These are phyloP conservation scores for Globisporangium irregulare DNA, from an alignment of 352 stramenopile species.

Conservation along the genomic window DNA sequence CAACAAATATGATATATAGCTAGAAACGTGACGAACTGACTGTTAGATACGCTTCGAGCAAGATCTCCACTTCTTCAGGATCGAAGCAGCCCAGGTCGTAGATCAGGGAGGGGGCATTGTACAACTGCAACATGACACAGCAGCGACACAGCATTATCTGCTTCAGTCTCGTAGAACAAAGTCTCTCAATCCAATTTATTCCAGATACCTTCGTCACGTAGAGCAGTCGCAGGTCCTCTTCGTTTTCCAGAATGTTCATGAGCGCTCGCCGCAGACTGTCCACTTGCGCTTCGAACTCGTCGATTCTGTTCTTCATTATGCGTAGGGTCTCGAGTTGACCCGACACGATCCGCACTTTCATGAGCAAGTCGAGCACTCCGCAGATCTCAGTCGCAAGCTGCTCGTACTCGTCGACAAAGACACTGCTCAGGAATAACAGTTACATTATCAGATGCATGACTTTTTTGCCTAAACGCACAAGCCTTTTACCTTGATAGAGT, in stretches of 20 bases:
- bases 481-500: slow-evolving; percentile 2
- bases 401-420: slow-evolving; percentile 6
- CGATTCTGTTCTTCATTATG: slow-evolving; percentile 67
- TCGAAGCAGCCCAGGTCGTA: slow-evolving; percentile 14
- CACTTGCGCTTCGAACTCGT: slow-evolving; percentile 71
- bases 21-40: background rate
- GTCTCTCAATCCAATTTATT: too few species aligned
- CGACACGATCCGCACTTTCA: slow-evolving; percentile 41
- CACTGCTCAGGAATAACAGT: background rate
- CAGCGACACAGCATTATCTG: background rate
- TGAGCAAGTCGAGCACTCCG: slow-evolving; percentile 45
- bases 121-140: slow-evolving; percentile 30
- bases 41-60: slow-evolving; percentile 16
- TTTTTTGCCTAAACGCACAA: background rate
- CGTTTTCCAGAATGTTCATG: slow-evolving; percentile 67
- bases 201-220: slow-evolving; percentile 36
- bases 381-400: slow-evolving; percentile 9
- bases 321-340: slow-evolving; percentile 60
- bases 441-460: background rate
- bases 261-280: slow-evolving; percentile 53
- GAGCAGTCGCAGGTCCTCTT: slow-evolving; percentile 58
- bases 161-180: background rate
- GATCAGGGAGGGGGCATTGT: slow-evolving; percentile 25
- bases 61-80: slow-evolving; percentile 13
- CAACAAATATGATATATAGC: background rate